Conservation (phyloP, 139 green algal species). For the Coccomyxa sp. region DNA sequence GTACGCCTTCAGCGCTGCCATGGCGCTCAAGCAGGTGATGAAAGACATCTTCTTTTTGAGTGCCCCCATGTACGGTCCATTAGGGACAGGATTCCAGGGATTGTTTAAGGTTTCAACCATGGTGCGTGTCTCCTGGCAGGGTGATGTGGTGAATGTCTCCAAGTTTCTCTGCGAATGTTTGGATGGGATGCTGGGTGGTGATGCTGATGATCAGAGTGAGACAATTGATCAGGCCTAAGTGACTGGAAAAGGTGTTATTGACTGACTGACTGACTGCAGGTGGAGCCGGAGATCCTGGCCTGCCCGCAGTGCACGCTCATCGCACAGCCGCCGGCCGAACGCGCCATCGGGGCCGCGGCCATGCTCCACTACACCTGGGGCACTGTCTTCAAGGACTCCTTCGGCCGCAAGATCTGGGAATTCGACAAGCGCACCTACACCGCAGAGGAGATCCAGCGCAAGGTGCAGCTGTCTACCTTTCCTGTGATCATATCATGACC, state of each 20-base stretch:
- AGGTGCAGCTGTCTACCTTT: constrained; percentile 35
- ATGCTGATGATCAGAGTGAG: no score
- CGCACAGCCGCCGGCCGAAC: constrained; percentile 78
- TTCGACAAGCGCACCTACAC: constrained; percentile 74
- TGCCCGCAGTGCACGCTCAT: neutral
- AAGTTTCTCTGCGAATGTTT: no score
- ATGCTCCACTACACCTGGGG: constrained; percentile 92
- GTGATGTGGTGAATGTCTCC: no score
- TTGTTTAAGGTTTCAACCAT: no score
- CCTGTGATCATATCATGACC: neutral
- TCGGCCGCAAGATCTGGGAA: constrained; percentile 65
- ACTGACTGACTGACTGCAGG: neutral
- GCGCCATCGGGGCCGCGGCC: constrained; percentile 49
- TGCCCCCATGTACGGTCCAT: neutral
- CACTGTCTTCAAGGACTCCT: constrained; percentile 42
- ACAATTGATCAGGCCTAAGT: no score
- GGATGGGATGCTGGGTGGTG: neutral
- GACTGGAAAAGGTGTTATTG: neutral
- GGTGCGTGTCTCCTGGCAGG: no score
- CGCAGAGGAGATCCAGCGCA: constrained; percentile 25
- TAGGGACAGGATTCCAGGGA: neutral
- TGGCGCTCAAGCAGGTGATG: constrained; percentile 17
- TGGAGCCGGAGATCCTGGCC: neutral
- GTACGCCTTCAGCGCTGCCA: constrained; percentile 70
- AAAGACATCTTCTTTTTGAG: neutral